Evolutionary conservation across 192 early-diverging fungal species (phyloP).

Genomic region (Kickxella alabastrina): DNA sequence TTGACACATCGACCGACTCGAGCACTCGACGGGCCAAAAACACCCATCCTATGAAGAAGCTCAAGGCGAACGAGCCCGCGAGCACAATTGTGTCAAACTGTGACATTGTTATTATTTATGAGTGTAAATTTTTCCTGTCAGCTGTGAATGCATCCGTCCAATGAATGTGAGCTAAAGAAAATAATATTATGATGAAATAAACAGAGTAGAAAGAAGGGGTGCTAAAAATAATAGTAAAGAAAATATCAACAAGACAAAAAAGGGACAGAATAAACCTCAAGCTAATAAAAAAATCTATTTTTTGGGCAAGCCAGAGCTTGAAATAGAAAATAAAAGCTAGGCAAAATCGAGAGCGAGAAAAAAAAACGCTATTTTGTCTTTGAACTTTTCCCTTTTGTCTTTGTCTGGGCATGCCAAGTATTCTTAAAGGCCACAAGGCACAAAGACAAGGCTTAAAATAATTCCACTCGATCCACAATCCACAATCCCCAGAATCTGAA

Average conservation of each 20-base stretch:
- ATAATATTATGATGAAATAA: background rate
- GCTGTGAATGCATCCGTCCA: slow-evolving; percentile 1
- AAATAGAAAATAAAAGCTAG: no score
- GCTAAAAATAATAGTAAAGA: background rate
- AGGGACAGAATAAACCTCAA: background rate
- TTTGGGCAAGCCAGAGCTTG: no score
- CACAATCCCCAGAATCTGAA: no score
- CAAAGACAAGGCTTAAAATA: no score
- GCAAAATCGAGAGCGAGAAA: no score
- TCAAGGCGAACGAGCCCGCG: slow-evolving; percentile 58
- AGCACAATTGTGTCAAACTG: slow-evolving; percentile 56
- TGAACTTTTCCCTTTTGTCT: no score
- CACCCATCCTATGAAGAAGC: slow-evolving; percentile 68
- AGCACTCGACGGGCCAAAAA: slow-evolving; percentile 68
- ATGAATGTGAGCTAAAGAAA: background rate
- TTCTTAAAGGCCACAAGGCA: no score
- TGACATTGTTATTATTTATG: slow-evolving; percentile 3
- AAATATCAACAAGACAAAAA: background rate
- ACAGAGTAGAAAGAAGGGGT: background rate
- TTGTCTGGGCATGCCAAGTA: no score
- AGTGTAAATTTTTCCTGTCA: background rate
- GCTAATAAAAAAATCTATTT: no score
- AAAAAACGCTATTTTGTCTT: no score
- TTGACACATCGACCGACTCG: slow-evolving; percentile 61
- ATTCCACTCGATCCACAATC: no score